Percentiles rank a stretch among this genome's conserved stretches.
Conservation (phyloP, 73 alveolate genomes). For the Uronychia binucleata region DNA sequence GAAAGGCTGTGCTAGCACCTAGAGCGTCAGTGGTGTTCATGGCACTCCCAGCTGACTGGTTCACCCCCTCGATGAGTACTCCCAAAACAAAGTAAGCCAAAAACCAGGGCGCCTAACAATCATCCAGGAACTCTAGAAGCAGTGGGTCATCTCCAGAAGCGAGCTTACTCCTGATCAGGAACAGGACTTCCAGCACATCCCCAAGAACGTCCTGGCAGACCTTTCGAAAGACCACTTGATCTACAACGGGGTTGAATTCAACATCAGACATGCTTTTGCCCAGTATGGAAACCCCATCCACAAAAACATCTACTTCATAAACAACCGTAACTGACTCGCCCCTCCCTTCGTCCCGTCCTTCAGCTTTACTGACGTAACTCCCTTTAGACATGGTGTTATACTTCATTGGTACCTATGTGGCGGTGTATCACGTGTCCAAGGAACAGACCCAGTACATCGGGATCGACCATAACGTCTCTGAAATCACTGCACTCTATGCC, state of each 20-base stretch:
- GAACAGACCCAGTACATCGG: constrained; percentile 48
- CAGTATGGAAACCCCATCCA: constrained; percentile 26
- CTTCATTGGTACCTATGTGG: constrained; percentile 30
- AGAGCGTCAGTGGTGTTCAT: neutral
- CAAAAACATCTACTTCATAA: constrained; percentile 30
- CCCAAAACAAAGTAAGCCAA: neutral
- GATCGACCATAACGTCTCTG: constrained; percentile 4
- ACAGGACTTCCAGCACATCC: constrained; percentile 5
- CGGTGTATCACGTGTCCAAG: constrained; percentile 21
- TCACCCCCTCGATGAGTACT: neutral
- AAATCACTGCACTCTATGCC: neutral
- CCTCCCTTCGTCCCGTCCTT: neutral
- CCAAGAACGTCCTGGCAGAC: constrained; percentile 35
- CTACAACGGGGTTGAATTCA: constrained; percentile 29
- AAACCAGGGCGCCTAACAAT: neutral
- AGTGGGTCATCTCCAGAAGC: neutral
- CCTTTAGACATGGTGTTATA: constrained; percentile 20
- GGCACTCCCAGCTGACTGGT: neutral
- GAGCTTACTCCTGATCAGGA: neutral
- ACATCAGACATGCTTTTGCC: constrained; percentile 22
- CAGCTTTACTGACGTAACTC: neutral
- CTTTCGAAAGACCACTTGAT: constrained; percentile 17
- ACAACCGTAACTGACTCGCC: constrained; percentile 4
- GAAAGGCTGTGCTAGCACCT: neutral
- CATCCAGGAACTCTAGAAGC: neutral